phyloP scores from a whole-genome alignment of 768 basidiomycete species.

The Lactifluus volemus region DNA sequence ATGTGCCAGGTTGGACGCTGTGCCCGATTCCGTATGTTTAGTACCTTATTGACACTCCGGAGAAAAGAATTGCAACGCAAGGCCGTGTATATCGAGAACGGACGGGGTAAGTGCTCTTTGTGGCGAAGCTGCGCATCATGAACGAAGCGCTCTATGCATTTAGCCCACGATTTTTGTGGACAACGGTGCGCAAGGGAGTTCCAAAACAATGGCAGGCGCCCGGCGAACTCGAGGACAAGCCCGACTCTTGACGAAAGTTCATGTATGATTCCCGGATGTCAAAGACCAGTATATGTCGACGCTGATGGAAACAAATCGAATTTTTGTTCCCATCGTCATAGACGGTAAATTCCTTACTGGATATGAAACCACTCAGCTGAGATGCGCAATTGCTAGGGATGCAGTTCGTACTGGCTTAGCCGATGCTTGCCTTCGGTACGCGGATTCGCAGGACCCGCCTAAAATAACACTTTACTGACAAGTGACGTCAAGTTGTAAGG shows the following conservation, averaged over 20 bases:
- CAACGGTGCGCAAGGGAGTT: slow-evolving; percentile 17
- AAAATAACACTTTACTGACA: background rate
- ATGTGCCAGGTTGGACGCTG: slow-evolving; percentile 18
- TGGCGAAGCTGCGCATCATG: background rate
- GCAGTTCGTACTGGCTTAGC: slow-evolving; percentile 10
- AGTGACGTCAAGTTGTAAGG: slow-evolving; percentile 13
- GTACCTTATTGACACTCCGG: background rate
- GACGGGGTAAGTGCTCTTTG: slow-evolving; percentile 11
- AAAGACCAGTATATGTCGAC: slow-evolving; percentile 8
- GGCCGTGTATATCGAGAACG: slow-evolving; percentile 22
- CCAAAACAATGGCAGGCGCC: background rate
- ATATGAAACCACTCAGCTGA: background rate
- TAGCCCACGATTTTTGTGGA: slow-evolving; percentile 21
- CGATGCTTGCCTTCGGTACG: slow-evolving; percentile 18
- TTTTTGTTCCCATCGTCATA: slow-evolving; percentile 19
- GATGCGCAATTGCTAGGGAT: background rate
- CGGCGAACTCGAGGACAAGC: background rate
- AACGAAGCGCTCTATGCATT: background rate
- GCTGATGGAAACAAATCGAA: slow-evolving; percentile 7
- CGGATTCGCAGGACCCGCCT: background rate
- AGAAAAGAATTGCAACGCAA: slow-evolving; percentile 14
- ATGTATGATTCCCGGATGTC: slow-evolving; percentile 16
- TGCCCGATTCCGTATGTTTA: background rate
- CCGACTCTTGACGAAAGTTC: background rate
- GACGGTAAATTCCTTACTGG: slow-evolving; percentile 8